Conservation (phyloP, 1,139 yeast genomes). For the Magnusiomyces tetraspermus region DNA sequence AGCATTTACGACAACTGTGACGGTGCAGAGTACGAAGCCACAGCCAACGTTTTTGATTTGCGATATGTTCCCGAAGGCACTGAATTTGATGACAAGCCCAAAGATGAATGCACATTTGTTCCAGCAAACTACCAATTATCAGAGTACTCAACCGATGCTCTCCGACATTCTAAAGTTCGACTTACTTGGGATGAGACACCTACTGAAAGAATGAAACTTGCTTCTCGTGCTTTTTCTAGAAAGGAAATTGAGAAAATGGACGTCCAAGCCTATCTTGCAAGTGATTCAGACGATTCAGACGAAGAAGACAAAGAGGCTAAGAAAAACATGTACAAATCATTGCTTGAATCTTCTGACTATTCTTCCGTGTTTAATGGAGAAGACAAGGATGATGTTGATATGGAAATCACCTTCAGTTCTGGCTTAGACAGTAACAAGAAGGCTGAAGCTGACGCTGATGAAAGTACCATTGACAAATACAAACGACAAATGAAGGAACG, state of each 20-base stretch:
- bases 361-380: slow-evolving; percentile 30
- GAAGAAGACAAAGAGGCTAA: slow-evolving; percentile 37
- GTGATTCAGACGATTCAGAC: slow-evolving; percentile 60
- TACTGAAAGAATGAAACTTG: slow-evolving; percentile 68
- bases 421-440: slow-evolving; percentile 49
- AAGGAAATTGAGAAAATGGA: slow-evolving; percentile 95
- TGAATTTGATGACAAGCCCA: slow-evolving; percentile 66
- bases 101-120: slow-evolving; percentile 59
- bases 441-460: slow-evolving; percentile 41
- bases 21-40: slow-evolving; percentile 91
- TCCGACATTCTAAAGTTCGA: slow-evolving; percentile 87
- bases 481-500: slow-evolving; percentile 90
- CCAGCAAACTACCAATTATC: slow-evolving; percentile 79
- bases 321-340: slow-evolving; percentile 55
- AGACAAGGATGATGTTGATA: slow-evolving; percentile 65
- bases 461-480: slow-evolving; percentile 71
- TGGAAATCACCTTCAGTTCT: slow-evolving; percentile 95
- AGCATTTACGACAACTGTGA: slow-evolving; percentile 78
- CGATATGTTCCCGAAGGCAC: slow-evolving; percentile 88
- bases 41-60: slow-evolving; percentile 88
- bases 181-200: slow-evolving; percentile 99
- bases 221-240: slow-evolving; percentile 76
- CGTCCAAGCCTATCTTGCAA: slow-evolving; percentile 87
- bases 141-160: slow-evolving; percentile 78
- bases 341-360: slow-evolving; percentile 43